These are phyloP conservation scores for Jatropha podagrica DNA, from an alignment of 441 rosid genomes.

Conservation along the genomic window DNA sequence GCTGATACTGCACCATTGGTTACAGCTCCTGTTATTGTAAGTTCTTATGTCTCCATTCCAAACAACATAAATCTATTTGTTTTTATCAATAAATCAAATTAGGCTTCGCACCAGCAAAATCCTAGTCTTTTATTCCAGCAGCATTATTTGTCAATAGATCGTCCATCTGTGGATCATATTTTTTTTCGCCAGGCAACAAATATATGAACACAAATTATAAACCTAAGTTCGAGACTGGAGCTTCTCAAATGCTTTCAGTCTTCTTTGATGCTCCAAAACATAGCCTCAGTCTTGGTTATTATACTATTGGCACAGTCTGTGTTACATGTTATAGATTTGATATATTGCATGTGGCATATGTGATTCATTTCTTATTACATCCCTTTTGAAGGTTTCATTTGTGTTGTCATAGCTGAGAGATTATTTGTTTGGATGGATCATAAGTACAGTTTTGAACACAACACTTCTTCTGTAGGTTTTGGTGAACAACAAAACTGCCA, in stretches of 20 bases:
- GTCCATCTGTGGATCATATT: not conserved
- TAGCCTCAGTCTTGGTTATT: not conserved
- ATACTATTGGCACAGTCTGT: not conserved
- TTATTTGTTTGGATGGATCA: slow-evolving; percentile 13
- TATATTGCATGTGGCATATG: not conserved
- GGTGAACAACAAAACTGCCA: slow-evolving; percentile 89
- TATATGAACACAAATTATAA: not conserved
- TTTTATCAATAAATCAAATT: slow-evolving; percentile 6
- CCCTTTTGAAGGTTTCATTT: not conserved
- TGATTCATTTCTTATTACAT: not conserved
- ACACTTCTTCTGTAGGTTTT: slow-evolving; percentile 52
- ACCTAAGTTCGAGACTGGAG: not conserved
- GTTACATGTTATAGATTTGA: not conserved
- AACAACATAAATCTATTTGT: slow-evolving; percentile 1
- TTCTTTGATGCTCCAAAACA: not conserved
- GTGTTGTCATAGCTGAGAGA: not conserved
- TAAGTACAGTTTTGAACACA: slow-evolving; percentile 6
- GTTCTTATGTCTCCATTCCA: slow-evolving; percentile 28
- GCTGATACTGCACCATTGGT: slow-evolving; percentile 66
- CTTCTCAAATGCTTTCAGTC: not conserved
- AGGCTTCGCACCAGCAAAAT: not conserved
- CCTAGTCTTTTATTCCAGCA: not conserved
- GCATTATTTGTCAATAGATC: not conserved
- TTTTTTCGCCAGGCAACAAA: slow-evolving; percentile 12
- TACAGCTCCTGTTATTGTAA: slow-evolving; percentile 76